A percentile compares a stretch with the other conserved stretches of the same genome.
Evolutionary conservation across 176 grass and related monocot genomes (phyloP).

Genomic region (Carex pumila): DNA sequence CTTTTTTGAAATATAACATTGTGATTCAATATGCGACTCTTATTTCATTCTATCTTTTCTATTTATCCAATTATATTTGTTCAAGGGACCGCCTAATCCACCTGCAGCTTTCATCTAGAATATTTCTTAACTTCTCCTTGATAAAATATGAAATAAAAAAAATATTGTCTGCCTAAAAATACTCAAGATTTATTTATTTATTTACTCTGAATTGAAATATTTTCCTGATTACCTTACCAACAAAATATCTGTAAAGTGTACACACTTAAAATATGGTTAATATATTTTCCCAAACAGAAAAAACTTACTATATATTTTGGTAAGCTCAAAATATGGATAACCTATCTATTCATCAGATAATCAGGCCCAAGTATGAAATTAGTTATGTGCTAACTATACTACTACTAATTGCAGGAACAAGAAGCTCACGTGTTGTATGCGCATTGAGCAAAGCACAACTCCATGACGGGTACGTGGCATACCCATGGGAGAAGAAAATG

Average conservation of each 20-base stretch:
- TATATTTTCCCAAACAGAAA: neutral
- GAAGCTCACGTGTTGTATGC: conserved; percentile 70
- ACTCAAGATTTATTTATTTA: neutral
- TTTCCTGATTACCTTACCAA: neutral
- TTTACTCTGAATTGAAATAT: neutral
- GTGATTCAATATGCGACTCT: neutral
- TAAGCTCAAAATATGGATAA: neutral
- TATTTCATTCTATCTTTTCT: neutral
- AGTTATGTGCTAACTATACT: neutral
- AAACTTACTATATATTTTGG: neutral
- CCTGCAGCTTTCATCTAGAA: neutral
- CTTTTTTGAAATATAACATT: neutral
- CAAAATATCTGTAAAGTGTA: neutral
- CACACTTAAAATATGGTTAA: neutral
- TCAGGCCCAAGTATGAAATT: too few relatives aligned
- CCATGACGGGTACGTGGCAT: conserved; percentile 82
- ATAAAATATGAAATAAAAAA: neutral
- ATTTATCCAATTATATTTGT: neutral
- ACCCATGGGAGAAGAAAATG: conserved; percentile 98
- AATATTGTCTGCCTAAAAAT: neutral
- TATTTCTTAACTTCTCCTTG: neutral
- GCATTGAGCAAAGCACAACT: conserved; percentile 81
- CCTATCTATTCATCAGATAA: neutral
- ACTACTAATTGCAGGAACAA: conserved; percentile 43
- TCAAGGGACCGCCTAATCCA: neutral